phyloP scores from a whole-genome alignment of 257 asterid genomes.

The Paulownia fortunei region DNA sequence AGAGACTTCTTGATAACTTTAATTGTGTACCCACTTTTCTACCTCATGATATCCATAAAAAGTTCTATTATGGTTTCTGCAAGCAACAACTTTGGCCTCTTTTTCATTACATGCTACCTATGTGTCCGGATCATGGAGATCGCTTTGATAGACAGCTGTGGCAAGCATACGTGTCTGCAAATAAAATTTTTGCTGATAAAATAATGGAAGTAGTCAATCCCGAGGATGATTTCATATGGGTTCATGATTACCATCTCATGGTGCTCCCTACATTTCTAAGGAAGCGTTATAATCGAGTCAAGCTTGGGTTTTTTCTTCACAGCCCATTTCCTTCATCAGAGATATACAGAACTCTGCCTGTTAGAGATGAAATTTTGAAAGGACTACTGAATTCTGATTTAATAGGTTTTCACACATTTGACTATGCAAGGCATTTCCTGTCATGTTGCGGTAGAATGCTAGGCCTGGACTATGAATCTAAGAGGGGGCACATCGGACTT shows the following conservation, averaged over 20 bases:
- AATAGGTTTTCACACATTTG: constrained; percentile 82
- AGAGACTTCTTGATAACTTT: constrained; percentile 64
- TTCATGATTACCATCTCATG: constrained; percentile 88
- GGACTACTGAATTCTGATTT: constrained; percentile 73
- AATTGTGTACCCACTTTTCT: constrained; percentile 75
- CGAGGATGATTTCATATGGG: constrained; percentile 75
- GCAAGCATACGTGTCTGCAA: constrained; percentile 77
- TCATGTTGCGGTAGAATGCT: constrained; percentile 80
- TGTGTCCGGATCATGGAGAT: constrained; percentile 77
- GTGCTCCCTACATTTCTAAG: constrained; percentile 76
- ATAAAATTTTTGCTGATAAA: constrained; percentile 71
- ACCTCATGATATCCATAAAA: constrained; percentile 58
- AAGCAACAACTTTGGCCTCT: constrained; percentile 84
- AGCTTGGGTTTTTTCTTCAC: constrained; percentile 80
- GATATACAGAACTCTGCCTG: constrained; percentile 76
- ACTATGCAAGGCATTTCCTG: constrained; percentile 80
- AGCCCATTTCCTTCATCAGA: constrained; percentile 89
- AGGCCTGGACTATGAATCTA: constrained; percentile 78
- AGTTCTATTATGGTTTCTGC: constrained; percentile 72
- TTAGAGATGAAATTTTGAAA: constrained; percentile 72
- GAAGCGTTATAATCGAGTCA: constrained; percentile 64
- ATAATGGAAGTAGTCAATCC: constrained; percentile 74
- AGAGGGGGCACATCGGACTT: constrained; percentile 79
- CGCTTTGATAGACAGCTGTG: constrained; percentile 74
- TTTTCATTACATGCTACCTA: constrained; percentile 81